Percentiles rank a stretch among this genome's conserved stretches.
Evolutionary conservation across 768 basidiomycete genomes (phyloP).

Genomic region (Lactarius akahatsu): DNA sequence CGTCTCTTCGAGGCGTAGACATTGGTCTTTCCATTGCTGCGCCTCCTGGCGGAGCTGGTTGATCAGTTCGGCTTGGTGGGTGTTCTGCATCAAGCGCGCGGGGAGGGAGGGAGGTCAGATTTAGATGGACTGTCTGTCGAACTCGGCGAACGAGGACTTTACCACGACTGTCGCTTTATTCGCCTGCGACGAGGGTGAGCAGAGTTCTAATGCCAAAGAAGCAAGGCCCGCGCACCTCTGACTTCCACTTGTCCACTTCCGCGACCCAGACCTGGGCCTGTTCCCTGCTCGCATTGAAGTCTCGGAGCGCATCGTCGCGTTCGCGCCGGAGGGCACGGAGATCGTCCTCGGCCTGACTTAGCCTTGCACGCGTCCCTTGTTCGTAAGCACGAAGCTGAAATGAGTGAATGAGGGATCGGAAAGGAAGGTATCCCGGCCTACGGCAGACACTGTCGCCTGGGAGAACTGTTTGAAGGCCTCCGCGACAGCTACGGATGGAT

Average conservation of each 20-base stretch:
- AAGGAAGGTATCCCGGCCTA: slow-evolving; percentile 30
- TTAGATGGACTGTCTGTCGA: not conserved
- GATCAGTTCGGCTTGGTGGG: slow-evolving; percentile 60
- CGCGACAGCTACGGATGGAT: slow-evolving; percentile 39
- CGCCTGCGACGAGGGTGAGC: slow-evolving; percentile 5
- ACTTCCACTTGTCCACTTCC: slow-evolving; percentile 28
- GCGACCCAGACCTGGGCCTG: slow-evolving; percentile 16
- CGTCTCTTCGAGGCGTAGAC: slow-evolving; percentile 46
- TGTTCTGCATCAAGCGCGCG: slow-evolving; percentile 41
- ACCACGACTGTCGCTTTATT: slow-evolving; percentile 18
- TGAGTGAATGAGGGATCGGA: slow-evolving; percentile 1
- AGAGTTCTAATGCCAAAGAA: not conserved
- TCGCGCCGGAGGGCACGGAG: slow-evolving; percentile 23
- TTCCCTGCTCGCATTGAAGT: slow-evolving; percentile 17
- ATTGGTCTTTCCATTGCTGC: slow-evolving; percentile 71
- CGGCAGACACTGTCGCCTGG: slow-evolving; percentile 43
- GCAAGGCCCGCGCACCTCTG: slow-evolving; percentile 18
- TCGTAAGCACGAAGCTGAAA: slow-evolving; percentile 27
- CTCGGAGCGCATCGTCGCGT: slow-evolving; percentile 27
- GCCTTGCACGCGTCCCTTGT: slow-evolving; percentile 23
- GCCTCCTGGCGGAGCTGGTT: slow-evolving; percentile 62
- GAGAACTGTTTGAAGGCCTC: slow-evolving; percentile 45
- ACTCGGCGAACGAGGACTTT: not conserved
- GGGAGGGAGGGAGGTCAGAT: not conserved
- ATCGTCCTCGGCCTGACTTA: slow-evolving; percentile 24